These are phyloP conservation scores for Gloeopeniophorella convolvens DNA, from an alignment of 768 basidiomycete species.

Conservation along the genomic window DNA sequence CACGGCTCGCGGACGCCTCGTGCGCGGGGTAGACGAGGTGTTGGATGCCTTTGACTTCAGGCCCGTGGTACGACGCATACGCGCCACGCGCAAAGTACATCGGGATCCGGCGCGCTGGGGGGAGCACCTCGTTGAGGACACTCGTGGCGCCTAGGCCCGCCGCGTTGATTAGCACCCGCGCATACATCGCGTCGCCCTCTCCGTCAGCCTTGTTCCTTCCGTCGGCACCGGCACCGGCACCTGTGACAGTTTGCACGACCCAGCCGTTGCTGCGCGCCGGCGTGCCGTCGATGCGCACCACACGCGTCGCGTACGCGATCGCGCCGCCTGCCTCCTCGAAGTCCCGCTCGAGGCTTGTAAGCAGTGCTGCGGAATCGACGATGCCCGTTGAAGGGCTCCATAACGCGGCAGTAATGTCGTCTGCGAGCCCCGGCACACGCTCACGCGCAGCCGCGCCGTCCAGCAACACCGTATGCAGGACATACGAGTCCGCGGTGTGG, in stretches of 20 bases:
- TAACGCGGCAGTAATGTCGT: constrained; percentile 62
- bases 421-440: constrained; percentile 79
- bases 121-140: constrained; percentile 64
- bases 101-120: constrained; percentile 49
- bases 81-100: constrained; percentile 81
- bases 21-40: constrained; percentile 93
- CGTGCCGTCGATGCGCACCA: constrained; percentile 78
- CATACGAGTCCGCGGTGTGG: constrained; percentile 24
- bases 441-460: constrained; percentile 57
- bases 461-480: constrained; percentile 63
- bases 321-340: constrained; percentile 64
- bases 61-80: constrained; percentile 83
- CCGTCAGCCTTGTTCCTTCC: constrained; percentile 23
- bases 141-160: constrained; percentile 69
- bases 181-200: constrained; percentile 58
- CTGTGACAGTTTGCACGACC: constrained; percentile 78
- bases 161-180: constrained; percentile 75
- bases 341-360: constrained; percentile 79
- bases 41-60: constrained; percentile 57
- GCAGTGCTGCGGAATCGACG: constrained; percentile 77
- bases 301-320: constrained; percentile 71
- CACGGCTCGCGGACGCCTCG: constrained; percentile 48
- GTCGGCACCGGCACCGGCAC: constrained; percentile 37
- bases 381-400: constrained; percentile 88
- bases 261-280: constrained; percentile 50